phyloP scores from a whole-genome alignment of 495 filamentous ascomycete genomes.

The Xanthoparmelia taractica region DNA sequence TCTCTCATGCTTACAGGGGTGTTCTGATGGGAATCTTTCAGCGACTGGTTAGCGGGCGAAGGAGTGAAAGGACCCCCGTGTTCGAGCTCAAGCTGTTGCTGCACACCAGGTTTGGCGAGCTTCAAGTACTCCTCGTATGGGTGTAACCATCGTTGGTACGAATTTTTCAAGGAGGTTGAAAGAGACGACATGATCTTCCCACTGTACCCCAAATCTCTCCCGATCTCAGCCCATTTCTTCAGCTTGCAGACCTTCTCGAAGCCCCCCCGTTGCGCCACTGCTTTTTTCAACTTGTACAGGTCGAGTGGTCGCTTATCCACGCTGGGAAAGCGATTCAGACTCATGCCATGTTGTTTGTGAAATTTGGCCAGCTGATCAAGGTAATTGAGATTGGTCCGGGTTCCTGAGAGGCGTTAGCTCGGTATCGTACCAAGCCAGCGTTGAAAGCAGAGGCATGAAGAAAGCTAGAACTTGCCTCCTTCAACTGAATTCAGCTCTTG shows the following conservation, averaged over 20 bases:
- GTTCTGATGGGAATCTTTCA: conserved; percentile 65
- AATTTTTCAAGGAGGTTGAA: conserved; percentile 97
- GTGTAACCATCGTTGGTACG: conserved; percentile 90
- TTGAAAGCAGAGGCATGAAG: not conserved
- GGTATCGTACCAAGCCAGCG: not conserved
- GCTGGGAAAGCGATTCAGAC: conserved; percentile 86
- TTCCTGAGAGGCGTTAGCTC: conserved; percentile 48
- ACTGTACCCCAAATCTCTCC: conserved; percentile 92
- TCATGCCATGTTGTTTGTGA: conserved; percentile 92
- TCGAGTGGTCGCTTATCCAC: conserved; percentile 98
- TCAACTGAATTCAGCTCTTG: conserved; percentile 98
- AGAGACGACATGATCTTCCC: conserved; percentile 99
- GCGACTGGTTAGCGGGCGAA: conserved; percentile 77
- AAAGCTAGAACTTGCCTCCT: conserved; percentile 66
- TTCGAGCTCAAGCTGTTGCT: conserved; percentile 87
- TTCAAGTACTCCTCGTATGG: conserved; percentile 95
- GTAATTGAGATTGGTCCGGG: conserved; percentile 91
- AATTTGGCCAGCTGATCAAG: conserved; percentile 92
- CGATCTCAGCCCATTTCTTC: conserved; percentile 99
- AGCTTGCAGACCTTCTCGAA: conserved; percentile 94
- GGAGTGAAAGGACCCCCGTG: conserved; percentile 91
- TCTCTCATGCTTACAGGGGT: conserved; percentile 59
- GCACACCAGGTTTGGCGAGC: conserved; percentile 90
- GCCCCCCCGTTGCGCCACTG: conserved; percentile 84
- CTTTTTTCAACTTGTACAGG: conserved; percentile 92